Conservation (phyloP, 805 yeast species). For the Lipomyces oligophaga region DNA sequence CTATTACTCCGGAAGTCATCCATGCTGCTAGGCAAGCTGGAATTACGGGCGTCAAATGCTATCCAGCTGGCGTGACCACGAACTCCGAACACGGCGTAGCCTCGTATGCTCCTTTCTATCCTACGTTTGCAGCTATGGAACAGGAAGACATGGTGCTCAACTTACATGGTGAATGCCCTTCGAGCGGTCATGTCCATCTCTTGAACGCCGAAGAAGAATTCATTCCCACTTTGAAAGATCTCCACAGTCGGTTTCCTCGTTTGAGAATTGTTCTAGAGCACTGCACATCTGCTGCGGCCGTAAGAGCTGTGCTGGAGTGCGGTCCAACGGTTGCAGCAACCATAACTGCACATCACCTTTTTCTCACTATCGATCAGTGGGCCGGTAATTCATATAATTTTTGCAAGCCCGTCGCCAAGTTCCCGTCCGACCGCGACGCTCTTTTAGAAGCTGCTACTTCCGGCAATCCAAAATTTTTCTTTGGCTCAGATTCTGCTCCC, state of each 20-base stretch:
- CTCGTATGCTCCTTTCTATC: constrained; percentile 83
- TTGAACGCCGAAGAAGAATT: constrained; percentile 91
- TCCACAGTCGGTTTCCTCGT: constrained; percentile 79
- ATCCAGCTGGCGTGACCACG: constrained; percentile 99
- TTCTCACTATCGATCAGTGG: constrained; percentile 87
- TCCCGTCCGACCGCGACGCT: constrained; percentile 79
- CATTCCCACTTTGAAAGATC: constrained; percentile 76
- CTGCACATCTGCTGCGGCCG: constrained; percentile 88
- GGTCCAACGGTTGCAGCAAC: constrained; percentile 83
- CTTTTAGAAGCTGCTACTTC: constrained; percentile 82
- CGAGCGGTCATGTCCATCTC: constrained; percentile 72
- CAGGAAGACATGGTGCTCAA: constrained; percentile 72
- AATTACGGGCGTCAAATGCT: constrained; percentile 85
- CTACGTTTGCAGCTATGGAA: constrained; percentile 86
- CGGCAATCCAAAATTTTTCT: constrained; percentile 88
- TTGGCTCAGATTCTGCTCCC: constrained; percentile 98
- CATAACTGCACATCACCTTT: constrained; percentile 93
- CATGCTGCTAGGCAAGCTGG: constrained; percentile 67
- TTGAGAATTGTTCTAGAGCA: constrained; percentile 87
- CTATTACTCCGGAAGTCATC: constrained; percentile 80
- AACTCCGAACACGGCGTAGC: constrained; percentile 88
- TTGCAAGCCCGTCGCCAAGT: constrained; percentile 97
- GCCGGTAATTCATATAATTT: constrained; percentile 93
- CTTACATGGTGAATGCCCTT: constrained; percentile 94
- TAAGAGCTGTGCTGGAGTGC: constrained; percentile 67